Percentiles rank a stretch among this genome's conserved stretches.
These are phyloP conservation scores for Populus trichocarpa DNA, from an alignment of 441 rosid species.

Conservation along the genomic window DNA sequence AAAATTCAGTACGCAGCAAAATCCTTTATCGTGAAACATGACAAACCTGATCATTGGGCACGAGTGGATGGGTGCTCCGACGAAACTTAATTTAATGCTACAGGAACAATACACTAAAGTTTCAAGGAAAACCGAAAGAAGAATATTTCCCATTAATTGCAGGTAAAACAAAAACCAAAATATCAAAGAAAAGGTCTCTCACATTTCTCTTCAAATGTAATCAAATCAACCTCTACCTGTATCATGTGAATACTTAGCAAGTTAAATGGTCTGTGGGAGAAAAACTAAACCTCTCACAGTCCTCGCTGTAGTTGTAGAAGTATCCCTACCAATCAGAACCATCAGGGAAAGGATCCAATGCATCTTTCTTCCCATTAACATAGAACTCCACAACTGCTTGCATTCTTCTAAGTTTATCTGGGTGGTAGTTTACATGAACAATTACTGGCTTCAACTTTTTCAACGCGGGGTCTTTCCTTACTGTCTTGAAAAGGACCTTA, in stretches of 20 bases:
- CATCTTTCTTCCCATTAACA: constrained; percentile 77
- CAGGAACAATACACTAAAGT: neutral
- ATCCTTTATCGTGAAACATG: neutral
- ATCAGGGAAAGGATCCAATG: constrained; percentile 80
- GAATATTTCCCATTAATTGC: no score
- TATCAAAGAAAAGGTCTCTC: constrained; percentile 15
- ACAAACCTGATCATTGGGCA: neutral
- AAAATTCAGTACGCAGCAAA: no score
- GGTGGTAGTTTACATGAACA: constrained; percentile 87
- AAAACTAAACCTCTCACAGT: neutral
- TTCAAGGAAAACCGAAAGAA: neutral
- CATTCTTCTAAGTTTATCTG: constrained; percentile 90
- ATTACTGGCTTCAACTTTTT: constrained; percentile 79
- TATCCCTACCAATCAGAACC: constrained; percentile 65
- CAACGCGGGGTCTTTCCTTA: constrained; percentile 59
- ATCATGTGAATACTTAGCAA: constrained; percentile 7
- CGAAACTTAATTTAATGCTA: neutral
- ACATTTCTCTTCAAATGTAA: constrained; percentile 14
- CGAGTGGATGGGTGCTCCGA: neutral
- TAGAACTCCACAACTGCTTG: constrained; percentile 79
- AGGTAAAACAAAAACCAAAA: constrained; percentile 16
- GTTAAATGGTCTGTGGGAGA: constrained; percentile 2
- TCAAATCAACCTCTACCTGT: constrained; percentile 23
- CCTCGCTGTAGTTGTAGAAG: neutral
- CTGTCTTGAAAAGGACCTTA: constrained; percentile 87